These are phyloP conservation scores for Zostera marina DNA, from an alignment of 116 monocot genomes.

Conservation along the genomic window DNA sequence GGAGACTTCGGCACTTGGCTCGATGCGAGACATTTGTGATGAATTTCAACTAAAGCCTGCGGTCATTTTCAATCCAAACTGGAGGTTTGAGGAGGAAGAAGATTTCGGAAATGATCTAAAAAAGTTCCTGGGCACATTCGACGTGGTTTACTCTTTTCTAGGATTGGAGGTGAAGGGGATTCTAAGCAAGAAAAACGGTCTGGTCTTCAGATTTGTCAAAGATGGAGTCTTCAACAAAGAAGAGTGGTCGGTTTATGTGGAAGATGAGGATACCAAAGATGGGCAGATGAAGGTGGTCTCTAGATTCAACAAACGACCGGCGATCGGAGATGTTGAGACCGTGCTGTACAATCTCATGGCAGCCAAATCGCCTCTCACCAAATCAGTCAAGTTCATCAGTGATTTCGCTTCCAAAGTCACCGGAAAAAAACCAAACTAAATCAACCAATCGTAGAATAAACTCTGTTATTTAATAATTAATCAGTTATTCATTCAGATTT, in stretches of 20 bases:
- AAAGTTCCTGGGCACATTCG: constrained; percentile 54
- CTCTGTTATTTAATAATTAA: too few relatives aligned
- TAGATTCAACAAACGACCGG: constrained; percentile 60
- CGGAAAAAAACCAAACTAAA: constrained; percentile 21
- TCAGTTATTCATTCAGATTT: too few relatives aligned
- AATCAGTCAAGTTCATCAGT: constrained; percentile 56
- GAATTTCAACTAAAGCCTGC: constrained; percentile 44
- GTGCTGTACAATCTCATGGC: constrained; percentile 88
- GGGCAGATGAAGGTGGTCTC: constrained; percentile 59
- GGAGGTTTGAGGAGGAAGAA: constrained; percentile 68
- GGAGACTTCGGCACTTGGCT: constrained; percentile 27
- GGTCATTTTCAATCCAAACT: constrained; percentile 75
- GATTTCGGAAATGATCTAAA: constrained; percentile 12
- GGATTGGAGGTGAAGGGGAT: constrained; percentile 89
- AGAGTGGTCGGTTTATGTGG: constrained; percentile 47
- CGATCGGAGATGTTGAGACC: constrained; percentile 69
- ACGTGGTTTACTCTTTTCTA: constrained; percentile 82
- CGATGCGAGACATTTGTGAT: constrained; percentile 25
- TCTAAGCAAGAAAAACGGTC: constrained; percentile 56
- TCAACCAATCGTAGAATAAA: too few relatives aligned
- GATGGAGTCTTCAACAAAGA: constrained; percentile 27
- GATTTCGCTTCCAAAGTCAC: constrained; percentile 54
- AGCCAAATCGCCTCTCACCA: constrained; percentile 79
- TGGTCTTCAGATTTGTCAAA: constrained; percentile 47
- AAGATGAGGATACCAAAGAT: constrained; percentile 15